Percentiles rank a stretch among this genome's conserved stretches.
Conservation (phyloP, 345 rosid genomes). For the Mangifera indica region DNA sequence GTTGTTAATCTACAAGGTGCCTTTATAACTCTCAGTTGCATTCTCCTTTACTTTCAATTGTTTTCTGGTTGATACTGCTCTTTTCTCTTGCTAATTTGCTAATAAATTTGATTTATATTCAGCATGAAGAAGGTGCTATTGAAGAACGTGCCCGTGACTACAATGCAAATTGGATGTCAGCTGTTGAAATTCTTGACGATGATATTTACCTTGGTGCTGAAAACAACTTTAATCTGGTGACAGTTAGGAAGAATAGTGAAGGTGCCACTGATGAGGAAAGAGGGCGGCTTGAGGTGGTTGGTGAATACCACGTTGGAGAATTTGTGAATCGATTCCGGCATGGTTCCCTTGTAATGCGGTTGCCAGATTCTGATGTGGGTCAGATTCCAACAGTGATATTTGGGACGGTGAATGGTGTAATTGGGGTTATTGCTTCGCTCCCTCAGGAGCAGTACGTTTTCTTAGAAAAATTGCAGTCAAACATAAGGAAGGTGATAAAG, state of each 20-base stretch:
- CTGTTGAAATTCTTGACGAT: slow-evolving; percentile 87
- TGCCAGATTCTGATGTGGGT: slow-evolving; percentile 88
- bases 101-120: too few species aligned
- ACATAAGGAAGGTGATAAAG: slow-evolving; percentile 78
- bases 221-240: slow-evolving; percentile 73
- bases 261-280: slow-evolving; percentile 88
- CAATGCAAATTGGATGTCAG: slow-evolving; percentile 91
- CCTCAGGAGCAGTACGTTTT: slow-evolving; percentile 73
- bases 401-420: slow-evolving; percentile 82
- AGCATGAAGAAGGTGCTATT: slow-evolving; percentile 92
- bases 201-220: slow-evolving; percentile 86
- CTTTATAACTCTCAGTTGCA: too few species aligned
- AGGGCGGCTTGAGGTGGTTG: slow-evolving; percentile 79
- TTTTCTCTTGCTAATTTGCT: too few species aligned
- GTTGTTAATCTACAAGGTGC: slow-evolving; percentile 89
- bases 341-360: slow-evolving; percentile 89
- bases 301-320: slow-evolving; percentile 93
- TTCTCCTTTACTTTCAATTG: too few species aligned
- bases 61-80: too few species aligned
- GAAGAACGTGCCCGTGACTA: slow-evolving; percentile 90
- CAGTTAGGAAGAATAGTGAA: slow-evolving; percentile 84
- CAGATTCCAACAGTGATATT: slow-evolving; percentile 86
- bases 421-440: slow-evolving; percentile 90
- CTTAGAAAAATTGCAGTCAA: slow-evolving; percentile 75
- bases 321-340: slow-evolving; percentile 86